Evolutionary conservation across 2,329 filamentous ascomycete genomes (phyloP).

Genomic region (Parasarocladium wereldwijsianum): DNA sequence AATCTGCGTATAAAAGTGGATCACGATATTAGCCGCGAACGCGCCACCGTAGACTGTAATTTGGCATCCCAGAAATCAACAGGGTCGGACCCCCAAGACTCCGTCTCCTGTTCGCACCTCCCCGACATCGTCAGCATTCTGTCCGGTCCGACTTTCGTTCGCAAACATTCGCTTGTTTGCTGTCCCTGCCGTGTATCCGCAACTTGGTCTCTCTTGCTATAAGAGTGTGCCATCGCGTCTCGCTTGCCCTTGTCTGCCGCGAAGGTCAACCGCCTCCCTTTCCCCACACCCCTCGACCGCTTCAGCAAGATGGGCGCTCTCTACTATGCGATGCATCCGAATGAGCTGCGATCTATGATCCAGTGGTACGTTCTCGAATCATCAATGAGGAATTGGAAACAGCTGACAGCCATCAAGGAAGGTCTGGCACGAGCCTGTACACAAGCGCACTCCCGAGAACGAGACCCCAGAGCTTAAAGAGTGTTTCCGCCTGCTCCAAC

Average conservation of each 20-base stretch:
- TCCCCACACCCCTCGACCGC: neutral
- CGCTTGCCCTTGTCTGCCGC: neutral
- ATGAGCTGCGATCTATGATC: constrained; percentile 65
- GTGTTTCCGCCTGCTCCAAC: constrained; percentile 75
- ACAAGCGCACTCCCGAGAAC: constrained; percentile 62
- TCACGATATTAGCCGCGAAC: too few species aligned
- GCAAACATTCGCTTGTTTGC: constrained; percentile 5
- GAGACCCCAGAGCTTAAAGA: constrained; percentile 60
- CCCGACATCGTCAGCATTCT: too few species aligned
- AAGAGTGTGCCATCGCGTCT: neutral
- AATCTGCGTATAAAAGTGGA: too few species aligned
- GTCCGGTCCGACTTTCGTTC: too few species aligned
- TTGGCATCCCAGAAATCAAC: neutral
- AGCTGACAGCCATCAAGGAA: constrained; percentile 46
- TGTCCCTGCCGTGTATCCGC: neutral
- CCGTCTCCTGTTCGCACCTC: neutral
- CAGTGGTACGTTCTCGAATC: constrained; percentile 56
- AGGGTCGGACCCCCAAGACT: neutral
- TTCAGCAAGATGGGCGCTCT: constrained; percentile 41
- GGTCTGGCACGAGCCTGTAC: constrained; percentile 89
- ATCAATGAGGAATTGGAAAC: neutral
- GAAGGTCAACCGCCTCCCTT: neutral
- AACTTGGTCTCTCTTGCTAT: neutral
- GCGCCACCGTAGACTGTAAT: too few species aligned
- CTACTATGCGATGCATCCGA: constrained; percentile 63